A percentile compares a stretch with the other conserved stretches of the same genome.
Evolutionary conservation across 164 flowering plant species (phyloP).

Genomic region (Dillenia suffruticosa): DNA sequence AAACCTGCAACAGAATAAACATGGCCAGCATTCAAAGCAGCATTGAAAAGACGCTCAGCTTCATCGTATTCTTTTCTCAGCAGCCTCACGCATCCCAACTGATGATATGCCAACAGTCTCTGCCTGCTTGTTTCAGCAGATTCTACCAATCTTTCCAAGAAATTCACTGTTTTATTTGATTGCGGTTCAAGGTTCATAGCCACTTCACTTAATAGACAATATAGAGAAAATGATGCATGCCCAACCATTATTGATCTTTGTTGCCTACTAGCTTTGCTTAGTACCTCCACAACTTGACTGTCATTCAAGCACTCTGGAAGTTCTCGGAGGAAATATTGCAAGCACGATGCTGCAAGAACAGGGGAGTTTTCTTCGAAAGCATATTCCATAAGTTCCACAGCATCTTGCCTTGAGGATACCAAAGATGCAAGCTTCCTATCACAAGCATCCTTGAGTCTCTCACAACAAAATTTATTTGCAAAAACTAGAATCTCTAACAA

Average conservation of each 20-base stretch:
- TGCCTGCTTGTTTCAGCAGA: constrained; percentile 58
- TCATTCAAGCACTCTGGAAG: constrained; percentile 82
- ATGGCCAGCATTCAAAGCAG: constrained; percentile 78
- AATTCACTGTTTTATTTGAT: constrained; percentile 54
- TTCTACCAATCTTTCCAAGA: constrained; percentile 59
- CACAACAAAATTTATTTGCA: constrained; percentile 89
- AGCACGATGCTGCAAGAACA: constrained; percentile 85
- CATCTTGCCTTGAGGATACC: constrained; percentile 72
- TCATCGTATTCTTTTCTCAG: constrained; percentile 79
- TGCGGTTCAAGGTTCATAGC: constrained; percentile 62
- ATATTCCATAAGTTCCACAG: constrained; percentile 72
- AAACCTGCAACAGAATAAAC: constrained; percentile 74
- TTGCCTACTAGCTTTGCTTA: constrained; percentile 38
- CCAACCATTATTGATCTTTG: constrained; percentile 71
- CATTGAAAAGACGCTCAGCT: constrained; percentile 66
- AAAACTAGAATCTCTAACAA: constrained; percentile 76
- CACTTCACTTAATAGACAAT: constrained; percentile 78
- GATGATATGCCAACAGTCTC: constrained; percentile 76
- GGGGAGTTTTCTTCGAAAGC: constrained; percentile 76
- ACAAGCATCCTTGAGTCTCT: constrained; percentile 86
- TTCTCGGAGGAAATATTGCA: constrained; percentile 75
- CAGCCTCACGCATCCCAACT: constrained; percentile 78
- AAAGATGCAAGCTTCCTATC: constrained; percentile 79
- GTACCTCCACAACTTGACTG: constrained; percentile 52
- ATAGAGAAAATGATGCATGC: constrained; percentile 71